phyloP scores from a whole-genome alignment of 345 rosid genomes.

The Bruguiera gymnorhiza region DNA sequence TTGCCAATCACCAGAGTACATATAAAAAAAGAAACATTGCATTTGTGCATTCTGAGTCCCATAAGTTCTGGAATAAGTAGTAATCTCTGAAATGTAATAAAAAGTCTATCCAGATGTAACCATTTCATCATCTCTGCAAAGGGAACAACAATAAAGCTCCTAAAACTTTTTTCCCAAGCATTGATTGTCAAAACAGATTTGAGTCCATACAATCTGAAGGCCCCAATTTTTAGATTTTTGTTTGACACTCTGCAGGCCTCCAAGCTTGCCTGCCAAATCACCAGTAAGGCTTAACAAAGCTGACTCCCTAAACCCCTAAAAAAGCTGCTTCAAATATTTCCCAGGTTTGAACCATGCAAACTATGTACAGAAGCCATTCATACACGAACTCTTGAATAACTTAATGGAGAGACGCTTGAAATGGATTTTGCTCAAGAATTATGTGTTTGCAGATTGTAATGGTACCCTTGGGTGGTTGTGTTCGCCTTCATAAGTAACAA shows the following conservation, averaged over 20 bases:
- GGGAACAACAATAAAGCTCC: neutral
- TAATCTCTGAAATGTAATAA: neutral
- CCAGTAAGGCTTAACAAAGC: conserved; percentile 19
- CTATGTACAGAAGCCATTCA: conserved; percentile 57
- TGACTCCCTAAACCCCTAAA: conserved; percentile 22
- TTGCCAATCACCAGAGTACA: no score
- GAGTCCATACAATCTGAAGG: conserved; percentile 35
- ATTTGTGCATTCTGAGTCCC: neutral
- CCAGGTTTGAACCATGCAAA: conserved; percentile 37
- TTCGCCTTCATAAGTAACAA: conserved; percentile 92
- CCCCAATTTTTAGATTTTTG: conserved; percentile 29
- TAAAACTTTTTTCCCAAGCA: conserved; percentile 19
- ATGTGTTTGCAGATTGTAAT: conserved; percentile 66
- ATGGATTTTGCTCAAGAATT: conserved; percentile 9
- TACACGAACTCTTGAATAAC: neutral
- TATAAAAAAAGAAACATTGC: neutral
- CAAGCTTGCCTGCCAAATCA: conserved; percentile 12
- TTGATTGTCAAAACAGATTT: conserved; percentile 18
- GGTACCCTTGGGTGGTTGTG: conserved; percentile 76
- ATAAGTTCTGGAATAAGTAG: neutral
- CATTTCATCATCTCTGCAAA: neutral
- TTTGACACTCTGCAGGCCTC: conserved; percentile 21
- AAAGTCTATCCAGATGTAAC: neutral
- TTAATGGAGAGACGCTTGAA: conserved; percentile 22
- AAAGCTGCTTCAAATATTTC: conserved; percentile 30